Evolutionary conservation across 2,329 filamentous ascomycete species (phyloP), one percentile per base, ranked within the genome.

Genomic region (Stagonosporopsis rhizophila): DNA sequence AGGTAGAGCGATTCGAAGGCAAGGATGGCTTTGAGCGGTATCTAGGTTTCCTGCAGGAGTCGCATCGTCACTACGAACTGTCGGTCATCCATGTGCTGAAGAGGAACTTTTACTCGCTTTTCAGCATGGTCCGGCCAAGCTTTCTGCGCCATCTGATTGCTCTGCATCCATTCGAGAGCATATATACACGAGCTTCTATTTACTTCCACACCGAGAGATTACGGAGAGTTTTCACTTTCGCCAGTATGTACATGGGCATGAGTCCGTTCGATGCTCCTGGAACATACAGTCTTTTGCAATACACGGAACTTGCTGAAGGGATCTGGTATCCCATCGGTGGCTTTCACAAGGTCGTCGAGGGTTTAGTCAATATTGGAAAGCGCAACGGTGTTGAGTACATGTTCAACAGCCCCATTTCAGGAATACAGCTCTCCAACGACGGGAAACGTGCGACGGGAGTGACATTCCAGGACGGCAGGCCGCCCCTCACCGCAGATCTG

Each of bases 161-260:
- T 11, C 72, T 92, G 52, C 89, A 91, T 77, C 88, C 88, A 0
- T 87, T 91, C 59, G 86, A 91, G 71, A 88, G 83, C 64, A 89
- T 91, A 15, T 92, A 87, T 78, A 79, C 79, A 6, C 77, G 89
- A 25, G 86, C 88, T 3, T 79, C 83, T 23, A 82, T 81, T 58
- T 91, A 91, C 67, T 92, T 92, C 72, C 83, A 80, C 79, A 88
- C 87, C 0, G 89, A 91, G 68, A 79, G 88, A 54, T 69, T 92
- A 66, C 79, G 89, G 58, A 78, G 88, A 23, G 88, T 89, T 0
- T 92, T 92, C 62, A 91, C 89, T 0, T 92, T 92, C 74, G 88
- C 85, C 20, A 91, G 87, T 65, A 92, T 92, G 89, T 92, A 92
- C 68, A 89, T 92, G 86, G 89, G 89, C 0, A 92, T 92, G 89